Conservation (phyloP, 1,284 basidiomycete genomes). For the Psilocybe mexicana region DNA sequence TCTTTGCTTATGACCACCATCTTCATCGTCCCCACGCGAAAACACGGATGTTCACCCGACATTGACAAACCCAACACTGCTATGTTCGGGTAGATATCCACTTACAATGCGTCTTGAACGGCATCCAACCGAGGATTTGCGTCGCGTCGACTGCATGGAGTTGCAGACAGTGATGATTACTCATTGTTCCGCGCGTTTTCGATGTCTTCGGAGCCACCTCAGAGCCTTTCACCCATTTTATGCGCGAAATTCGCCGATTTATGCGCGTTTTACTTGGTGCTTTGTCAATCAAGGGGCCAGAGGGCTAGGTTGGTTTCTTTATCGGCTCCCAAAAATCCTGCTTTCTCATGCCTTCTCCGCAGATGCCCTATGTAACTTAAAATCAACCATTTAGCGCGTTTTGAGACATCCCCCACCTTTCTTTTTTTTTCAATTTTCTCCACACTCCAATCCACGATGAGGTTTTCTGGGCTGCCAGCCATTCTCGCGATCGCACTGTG, state of each 20-base stretch:
- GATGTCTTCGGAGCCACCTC: neutral
- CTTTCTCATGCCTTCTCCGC: too few relatives aligned
- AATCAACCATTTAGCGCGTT: too few relatives aligned
- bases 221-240: neutral
- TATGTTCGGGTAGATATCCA: neutral
- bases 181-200: neutral
- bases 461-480: neutral
- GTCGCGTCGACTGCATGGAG: too few relatives aligned
- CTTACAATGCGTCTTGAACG: neutral
- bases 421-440: neutral
- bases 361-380: too few relatives aligned
- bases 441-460: slow-evolving; percentile 1
- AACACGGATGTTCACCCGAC: too few relatives aligned
- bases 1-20: neutral
- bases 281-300: too few relatives aligned
- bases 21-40: too few relatives aligned
- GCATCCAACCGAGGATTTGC: neutral
- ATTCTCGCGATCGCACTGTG: neutral
- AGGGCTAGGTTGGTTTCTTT: too few relatives aligned
- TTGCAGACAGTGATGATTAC: too few relatives aligned
- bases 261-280: too few relatives aligned
- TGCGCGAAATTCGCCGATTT: neutral
- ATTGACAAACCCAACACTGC: too few relatives aligned
- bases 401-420: neutral
- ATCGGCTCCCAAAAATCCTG: too few relatives aligned